Conservation (phyloP, 768 basidiomycete species). For the Lactarius sanguifluus region DNA sequence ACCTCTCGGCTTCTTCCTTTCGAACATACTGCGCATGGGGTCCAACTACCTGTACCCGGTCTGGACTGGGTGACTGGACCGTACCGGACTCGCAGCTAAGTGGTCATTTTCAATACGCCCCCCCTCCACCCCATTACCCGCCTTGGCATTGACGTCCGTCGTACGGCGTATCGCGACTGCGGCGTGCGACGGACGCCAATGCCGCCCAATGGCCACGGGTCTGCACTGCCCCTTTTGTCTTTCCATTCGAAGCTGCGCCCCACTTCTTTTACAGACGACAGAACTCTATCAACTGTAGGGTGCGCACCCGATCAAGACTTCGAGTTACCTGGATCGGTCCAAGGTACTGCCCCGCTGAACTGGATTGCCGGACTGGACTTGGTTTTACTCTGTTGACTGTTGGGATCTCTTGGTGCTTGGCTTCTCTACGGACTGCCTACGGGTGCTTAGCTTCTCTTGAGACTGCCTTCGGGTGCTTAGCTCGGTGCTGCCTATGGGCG, state of each 20-base stretch:
- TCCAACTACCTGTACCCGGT: not conserved
- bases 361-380: not conserved
- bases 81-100: not conserved
- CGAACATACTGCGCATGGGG: not conserved
- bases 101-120: not conserved
- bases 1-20: not conserved
- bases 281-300: not conserved
- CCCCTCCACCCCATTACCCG: not conserved
- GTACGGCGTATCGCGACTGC: slow-evolving; percentile 16
- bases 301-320: slow-evolving; percentile 16
- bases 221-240: not conserved
- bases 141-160: slow-evolving; percentile 11
- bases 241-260: not conserved
- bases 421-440: slow-evolving; percentile 5
- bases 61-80: not conserved
- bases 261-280: not conserved
- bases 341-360: not conserved
- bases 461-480: slow-evolving; percentile 11
- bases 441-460: slow-evolving; percentile 11
- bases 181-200: slow-evolving; percentile 13
- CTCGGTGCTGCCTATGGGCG: slow-evolving; percentile 2
- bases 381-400: not conserved
- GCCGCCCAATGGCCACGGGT: not conserved
- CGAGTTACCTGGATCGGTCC: not conserved
- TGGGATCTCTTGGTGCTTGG: slow-evolving; percentile 2